A percentile compares a stretch with the other conserved stretches of the same genome.
Conservation (phyloP, 345 rosid genomes). For the Anacardium occidentale region DNA sequence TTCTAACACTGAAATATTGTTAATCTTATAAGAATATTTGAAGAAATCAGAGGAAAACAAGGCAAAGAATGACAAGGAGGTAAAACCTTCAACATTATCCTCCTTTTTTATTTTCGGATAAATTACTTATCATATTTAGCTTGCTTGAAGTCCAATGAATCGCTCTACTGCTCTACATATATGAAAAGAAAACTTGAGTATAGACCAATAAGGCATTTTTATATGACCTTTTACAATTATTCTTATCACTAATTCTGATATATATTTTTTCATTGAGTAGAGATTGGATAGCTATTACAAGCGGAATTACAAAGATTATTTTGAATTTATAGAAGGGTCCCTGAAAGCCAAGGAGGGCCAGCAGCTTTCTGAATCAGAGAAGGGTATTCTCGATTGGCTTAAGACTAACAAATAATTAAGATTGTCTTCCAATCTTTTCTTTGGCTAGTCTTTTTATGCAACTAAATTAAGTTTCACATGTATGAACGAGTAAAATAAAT, state of each 20-base stretch:
- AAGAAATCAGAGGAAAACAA: constrained; percentile 87
- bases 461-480: neutral
- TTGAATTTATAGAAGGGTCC: constrained; percentile 72
- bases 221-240: too few species aligned
- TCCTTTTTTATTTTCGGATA: neutral
- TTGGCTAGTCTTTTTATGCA: neutral
- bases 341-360: constrained; percentile 56
- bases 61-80: constrained; percentile 86
- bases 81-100: constrained; percentile 17
- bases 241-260: too few species aligned
- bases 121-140: too few species aligned
- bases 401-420: constrained; percentile 43
- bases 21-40: constrained; percentile 50
- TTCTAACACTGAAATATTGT: neutral
- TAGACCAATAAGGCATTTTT: too few species aligned
- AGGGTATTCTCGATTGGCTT: constrained; percentile 86
- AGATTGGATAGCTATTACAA: constrained; percentile 79
- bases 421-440: neutral
- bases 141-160: too few species aligned
- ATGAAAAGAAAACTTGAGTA: too few species aligned
- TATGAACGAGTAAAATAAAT: too few species aligned
- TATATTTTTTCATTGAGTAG: constrained; percentile 20
- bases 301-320: constrained; percentile 87
- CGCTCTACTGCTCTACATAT: too few species aligned
- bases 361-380: constrained; percentile 67